phyloP scores from a whole-genome alignment of 352 stramenopile genomes.

The Phytophthora sojae region DNA sequence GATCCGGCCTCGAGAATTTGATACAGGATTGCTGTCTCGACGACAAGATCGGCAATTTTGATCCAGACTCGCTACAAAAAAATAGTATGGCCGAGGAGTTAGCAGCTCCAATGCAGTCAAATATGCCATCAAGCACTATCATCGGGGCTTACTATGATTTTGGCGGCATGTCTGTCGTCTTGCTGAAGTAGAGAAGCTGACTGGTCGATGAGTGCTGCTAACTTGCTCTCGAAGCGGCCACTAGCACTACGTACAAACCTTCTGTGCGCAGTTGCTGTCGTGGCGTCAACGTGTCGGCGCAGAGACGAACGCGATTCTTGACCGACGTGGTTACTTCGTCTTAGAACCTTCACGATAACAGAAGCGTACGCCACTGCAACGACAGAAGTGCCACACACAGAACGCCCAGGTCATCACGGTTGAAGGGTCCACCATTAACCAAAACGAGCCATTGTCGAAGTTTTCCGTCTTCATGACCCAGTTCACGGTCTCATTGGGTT shows the following conservation, averaged over 20 bases:
- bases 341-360: slow-evolving; percentile 10
- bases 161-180: neutral
- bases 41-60: neutral
- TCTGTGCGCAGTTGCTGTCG: neutral
- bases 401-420: slow-evolving; percentile 6
- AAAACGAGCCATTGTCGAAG: slow-evolving; percentile 3
- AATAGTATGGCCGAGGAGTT: neutral
- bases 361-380: slow-evolving; percentile 11
- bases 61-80: neutral
- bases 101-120: neutral
- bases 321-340: neutral
- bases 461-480: neutral
- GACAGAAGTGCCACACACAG: slow-evolving; percentile 6
- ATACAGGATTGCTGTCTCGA: neutral
- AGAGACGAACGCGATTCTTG: neutral
- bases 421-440: neutral
- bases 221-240: neutral
- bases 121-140: neutral
- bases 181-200: neutral
- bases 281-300: neutral
- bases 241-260: neutral
- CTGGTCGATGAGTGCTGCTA: neutral
- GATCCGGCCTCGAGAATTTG: neutral
- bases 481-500: slow-evolving; percentile 25
- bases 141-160: slow-evolving; percentile 5